Conservation (phyloP, 192 early-diverging fungal genomes). For the Backusella circina region DNA sequence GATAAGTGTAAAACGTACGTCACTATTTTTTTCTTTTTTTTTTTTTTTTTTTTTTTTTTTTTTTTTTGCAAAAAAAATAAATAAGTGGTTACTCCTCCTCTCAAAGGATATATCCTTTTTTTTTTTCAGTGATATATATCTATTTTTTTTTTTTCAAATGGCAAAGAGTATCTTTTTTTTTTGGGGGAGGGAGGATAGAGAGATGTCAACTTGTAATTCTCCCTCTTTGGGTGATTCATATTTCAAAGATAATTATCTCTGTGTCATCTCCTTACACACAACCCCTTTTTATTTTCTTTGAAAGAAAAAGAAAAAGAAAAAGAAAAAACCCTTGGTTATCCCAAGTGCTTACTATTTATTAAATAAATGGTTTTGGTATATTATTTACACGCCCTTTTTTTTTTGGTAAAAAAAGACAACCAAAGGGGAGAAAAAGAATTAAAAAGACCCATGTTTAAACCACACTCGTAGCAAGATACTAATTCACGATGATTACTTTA, state of each 20-base stretch:
- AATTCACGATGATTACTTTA: neutral
- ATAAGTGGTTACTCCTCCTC: neutral
- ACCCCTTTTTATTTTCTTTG: neutral
- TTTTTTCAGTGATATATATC: no score
- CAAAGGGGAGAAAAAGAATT: no score
- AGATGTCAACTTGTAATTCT: neutral
- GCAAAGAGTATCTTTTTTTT: neutral
- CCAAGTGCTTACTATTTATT: neutral
- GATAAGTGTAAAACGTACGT: no score
- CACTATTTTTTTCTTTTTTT: no score
- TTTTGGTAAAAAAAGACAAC: no score
- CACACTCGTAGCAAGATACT: slow-evolving; percentile 14
- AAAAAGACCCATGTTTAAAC: neutral
- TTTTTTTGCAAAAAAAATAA: no score
- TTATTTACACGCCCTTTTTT: neutral
- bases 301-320: no score
- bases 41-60: no score
- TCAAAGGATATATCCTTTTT: neutral
- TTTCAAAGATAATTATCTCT: neutral
- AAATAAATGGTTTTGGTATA: neutral
- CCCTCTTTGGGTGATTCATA: no score
- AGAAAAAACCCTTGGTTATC: neutral
- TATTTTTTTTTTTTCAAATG: neutral
- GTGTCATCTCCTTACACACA: neutral
- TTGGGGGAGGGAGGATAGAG: neutral